Evolutionary conservation across 2,329 filamentous ascomycete genomes (phyloP).

Genomic region (Xylariaceae sp.): DNA sequence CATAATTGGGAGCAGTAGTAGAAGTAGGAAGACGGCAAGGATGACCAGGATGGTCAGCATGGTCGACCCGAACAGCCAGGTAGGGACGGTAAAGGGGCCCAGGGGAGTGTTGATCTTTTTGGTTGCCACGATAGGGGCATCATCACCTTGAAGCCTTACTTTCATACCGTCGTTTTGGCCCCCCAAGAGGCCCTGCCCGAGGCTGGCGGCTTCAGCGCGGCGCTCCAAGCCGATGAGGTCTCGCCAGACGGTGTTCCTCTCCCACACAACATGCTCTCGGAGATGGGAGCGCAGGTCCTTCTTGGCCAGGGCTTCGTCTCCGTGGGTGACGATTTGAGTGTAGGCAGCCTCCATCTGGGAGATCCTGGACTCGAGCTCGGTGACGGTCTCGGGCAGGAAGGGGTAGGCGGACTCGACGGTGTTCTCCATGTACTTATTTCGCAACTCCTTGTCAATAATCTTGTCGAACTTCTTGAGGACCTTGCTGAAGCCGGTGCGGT

Average conservation of each 20-base stretch:
- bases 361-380: constrained; percentile 68
- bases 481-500: constrained; percentile 94
- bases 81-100: constrained; percentile 69
- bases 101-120: constrained; percentile 77
- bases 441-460: constrained; percentile 78
- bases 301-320: constrained; percentile 71
- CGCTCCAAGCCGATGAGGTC: constrained; percentile 98
- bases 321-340: constrained; percentile 74
- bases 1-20: constrained; percentile 79
- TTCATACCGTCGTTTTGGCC: constrained; percentile 64
- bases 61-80: constrained; percentile 79
- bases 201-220: constrained; percentile 87
- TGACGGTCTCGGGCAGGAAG: constrained; percentile 71
- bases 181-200: constrained; percentile 81
- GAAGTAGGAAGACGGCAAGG: constrained; percentile 65
- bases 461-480: constrained; percentile 99
- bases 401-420: constrained; percentile 76
- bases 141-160: constrained; percentile 79
- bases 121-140: constrained; percentile 55
- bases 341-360: constrained; percentile 73
- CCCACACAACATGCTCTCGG: constrained; percentile 96
- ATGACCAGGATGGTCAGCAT: constrained; percentile 73
- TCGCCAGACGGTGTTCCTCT: constrained; percentile 96
- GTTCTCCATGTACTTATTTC: constrained; percentile 68
- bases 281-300: constrained; percentile 87